These are phyloP conservation scores for Albugo candida DNA, from an alignment of 352 stramenopile genomes.

Conservation along the genomic window DNA sequence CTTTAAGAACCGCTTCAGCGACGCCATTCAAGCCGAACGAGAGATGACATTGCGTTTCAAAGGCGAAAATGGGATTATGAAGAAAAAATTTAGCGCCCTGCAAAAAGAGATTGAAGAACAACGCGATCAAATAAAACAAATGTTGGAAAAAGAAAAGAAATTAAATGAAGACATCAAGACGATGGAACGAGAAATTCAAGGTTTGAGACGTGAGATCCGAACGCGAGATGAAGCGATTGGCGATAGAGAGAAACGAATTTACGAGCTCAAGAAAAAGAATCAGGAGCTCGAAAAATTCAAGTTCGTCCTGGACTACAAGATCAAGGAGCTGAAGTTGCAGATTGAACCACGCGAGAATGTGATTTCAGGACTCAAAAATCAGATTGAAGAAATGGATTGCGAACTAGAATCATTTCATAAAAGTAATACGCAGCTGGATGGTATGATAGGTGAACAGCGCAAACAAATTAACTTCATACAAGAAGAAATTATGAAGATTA, in stretches of 20 bases:
- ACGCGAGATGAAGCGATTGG: constrained; percentile 87
- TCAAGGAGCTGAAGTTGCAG: constrained; percentile 88
- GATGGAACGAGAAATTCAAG: constrained; percentile 83
- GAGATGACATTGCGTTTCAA: constrained; percentile 82
- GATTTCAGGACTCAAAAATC: constrained; percentile 84
- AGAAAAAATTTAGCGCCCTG: constrained; percentile 81
- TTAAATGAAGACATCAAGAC: constrained; percentile 69
- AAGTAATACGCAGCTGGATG: constrained; percentile 80
- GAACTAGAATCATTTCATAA: constrained; percentile 92
- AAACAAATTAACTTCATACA: constrained; percentile 76
- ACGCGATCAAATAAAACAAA: constrained; percentile 71
- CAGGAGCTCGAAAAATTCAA: constrained; percentile 93
- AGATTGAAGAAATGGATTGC: constrained; percentile 92
- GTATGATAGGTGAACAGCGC: constrained; percentile 85
- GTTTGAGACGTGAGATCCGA: constrained; percentile 88
- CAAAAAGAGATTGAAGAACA: constrained; percentile 87
- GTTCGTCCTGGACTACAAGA: constrained; percentile 94
- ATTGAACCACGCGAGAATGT: constrained; percentile 90
- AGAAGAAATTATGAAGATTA: constrained; percentile 40
- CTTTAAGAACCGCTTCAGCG: constrained; percentile 75
- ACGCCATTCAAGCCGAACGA: constrained; percentile 67
- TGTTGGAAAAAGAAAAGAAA: constrained; percentile 79
- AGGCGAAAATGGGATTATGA: constrained; percentile 87
- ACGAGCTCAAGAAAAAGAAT: constrained; percentile 91
- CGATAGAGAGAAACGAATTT: constrained; percentile 91